These are phyloP conservation scores for Talaromyces sp. DNA, from an alignment of 2,329 filamentous ascomycete genomes.

Conservation along the genomic window DNA sequence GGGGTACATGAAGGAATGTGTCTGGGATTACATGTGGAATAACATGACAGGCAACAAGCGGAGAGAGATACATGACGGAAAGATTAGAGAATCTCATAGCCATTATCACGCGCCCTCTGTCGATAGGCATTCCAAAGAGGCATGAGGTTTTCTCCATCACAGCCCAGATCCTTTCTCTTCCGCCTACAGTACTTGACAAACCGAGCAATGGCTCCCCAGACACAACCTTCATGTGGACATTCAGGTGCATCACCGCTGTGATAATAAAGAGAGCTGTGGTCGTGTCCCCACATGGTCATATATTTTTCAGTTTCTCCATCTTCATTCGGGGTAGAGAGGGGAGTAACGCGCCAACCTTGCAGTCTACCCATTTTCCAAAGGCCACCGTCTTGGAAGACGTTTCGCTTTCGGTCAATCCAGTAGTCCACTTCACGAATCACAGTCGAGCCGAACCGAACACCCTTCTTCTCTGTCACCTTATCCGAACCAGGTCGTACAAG, in stretches of 20 bases:
- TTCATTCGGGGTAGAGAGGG: slow-evolving; percentile 22
- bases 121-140: slow-evolving; percentile 15
- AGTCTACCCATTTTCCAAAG: slow-evolving; percentile 16
- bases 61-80: slow-evolving; percentile 14
- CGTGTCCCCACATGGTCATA: slow-evolving; percentile 18
- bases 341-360: slow-evolving; percentile 19
- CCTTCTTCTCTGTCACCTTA: slow-evolving; percentile 19
- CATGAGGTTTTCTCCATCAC: slow-evolving; percentile 9
- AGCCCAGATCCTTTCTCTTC: not conserved
- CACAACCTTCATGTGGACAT: slow-evolving; percentile 13
- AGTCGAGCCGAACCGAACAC: slow-evolving; percentile 24
- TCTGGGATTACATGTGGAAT: not conserved
- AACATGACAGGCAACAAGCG: slow-evolving; percentile 11
- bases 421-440: slow-evolving; percentile 21
- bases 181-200: slow-evolving; percentile 1
- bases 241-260: not conserved
- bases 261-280: slow-evolving; percentile 13
- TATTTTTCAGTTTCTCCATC: slow-evolving; percentile 21
- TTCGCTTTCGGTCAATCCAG: slow-evolving; percentile 24
- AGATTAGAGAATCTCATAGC: slow-evolving; percentile 10
- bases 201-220: slow-evolving; percentile 16
- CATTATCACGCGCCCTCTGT: slow-evolving; percentile 12
- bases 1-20: not conserved
- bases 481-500: slow-evolving; percentile 13
- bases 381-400: slow-evolving; percentile 17